Base-by-base conservation (phyloP, 2,329 filamentous ascomycete species). In the Neodidymelliopsis sp. region DNA sequence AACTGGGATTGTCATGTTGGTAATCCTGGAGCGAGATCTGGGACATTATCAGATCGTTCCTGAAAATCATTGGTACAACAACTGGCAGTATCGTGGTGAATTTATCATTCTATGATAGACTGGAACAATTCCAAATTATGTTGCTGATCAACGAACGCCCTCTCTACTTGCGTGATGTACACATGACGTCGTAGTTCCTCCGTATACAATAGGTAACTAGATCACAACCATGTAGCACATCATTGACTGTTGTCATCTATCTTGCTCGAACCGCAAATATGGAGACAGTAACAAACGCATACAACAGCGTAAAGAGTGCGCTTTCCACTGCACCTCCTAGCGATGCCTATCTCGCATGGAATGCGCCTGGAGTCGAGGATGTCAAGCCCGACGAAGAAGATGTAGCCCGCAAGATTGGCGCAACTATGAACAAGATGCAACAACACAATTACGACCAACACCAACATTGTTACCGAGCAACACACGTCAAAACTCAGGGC, bases 381-480 rank as follows among this genome's bases (percentile, higher is more conserved):
- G 51, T 64, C 19, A 66, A 66, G 31, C 51, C 63, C 1, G 57
- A 63, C 24, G 71, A 74, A 50, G 60, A 69, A 42, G 63, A 72
- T 57, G 73, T 59, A 50, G 66, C 50, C 49, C 33, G 57, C 54
- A 67, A 67, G 54, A 73, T 74, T 33, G 60, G 69, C 33, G 65
- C 64, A 35, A 69, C 70, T 10, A 72, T 72, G 45, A 67, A 69
- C 42, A 69, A 69, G 39, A 69, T 74, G 58, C 70, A 75, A 51
- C 71, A 74, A 63, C 72, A 72, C 60, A 73, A 74, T 34, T 72
- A 74, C 62, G 69, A 73, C 43, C 67, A 70, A 47, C 67, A 74
- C 51, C 62, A 63, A 30, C 71, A 72, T 54, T 70, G 62, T 31
- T 62, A 71, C 24, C 69, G 71, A n/a, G 71, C 70, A 24, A 74